Conservation (phyloP, 2,329 filamentous ascomycete species). For the Aspergillus novoparasiticus region DNA sequence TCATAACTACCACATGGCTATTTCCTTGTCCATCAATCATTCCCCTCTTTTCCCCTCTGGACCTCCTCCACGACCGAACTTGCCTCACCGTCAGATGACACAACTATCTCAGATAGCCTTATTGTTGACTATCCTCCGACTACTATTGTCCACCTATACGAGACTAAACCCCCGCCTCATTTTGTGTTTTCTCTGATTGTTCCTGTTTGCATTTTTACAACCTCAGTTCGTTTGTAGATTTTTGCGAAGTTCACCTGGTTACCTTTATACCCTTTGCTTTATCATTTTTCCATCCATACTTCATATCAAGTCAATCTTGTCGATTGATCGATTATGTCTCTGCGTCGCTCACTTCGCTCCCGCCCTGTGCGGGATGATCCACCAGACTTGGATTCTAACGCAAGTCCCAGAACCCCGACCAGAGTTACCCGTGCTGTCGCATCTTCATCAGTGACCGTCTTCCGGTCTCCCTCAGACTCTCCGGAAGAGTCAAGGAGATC, state of each 20-base stretch:
- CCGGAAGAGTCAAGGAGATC: constrained; percentile 43
- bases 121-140: background rate
- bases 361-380: constrained; percentile 31
- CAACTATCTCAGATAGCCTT: background rate
- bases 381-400: constrained; percentile 37
- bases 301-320: background rate
- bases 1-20: constrained; percentile 12
- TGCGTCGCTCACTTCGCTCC: constrained; percentile 44
- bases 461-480: constrained; percentile 37
- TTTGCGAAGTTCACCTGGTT: background rate
- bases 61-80: constrained; percentile 6
- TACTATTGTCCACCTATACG: constrained; percentile 1
- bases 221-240: background rate
- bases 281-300: background rate
- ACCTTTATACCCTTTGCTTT: background rate
- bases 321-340: constrained; percentile 33
- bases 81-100: background rate
- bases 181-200: background rate
- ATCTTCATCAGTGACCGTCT: constrained; percentile 40
- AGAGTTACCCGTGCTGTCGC: constrained; percentile 37
- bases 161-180: background rate
- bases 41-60: constrained; percentile 11
- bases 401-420: constrained; percentile 37
- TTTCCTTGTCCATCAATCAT: constrained; percentile 15
- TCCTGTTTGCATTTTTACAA: constrained; percentile 1